A percentile compares a stretch with the other conserved stretches of the same genome.
Evolutionary conservation across 176 grass and related monocot genomes (phyloP).

Genomic region (Urochloa ruziziensis): DNA sequence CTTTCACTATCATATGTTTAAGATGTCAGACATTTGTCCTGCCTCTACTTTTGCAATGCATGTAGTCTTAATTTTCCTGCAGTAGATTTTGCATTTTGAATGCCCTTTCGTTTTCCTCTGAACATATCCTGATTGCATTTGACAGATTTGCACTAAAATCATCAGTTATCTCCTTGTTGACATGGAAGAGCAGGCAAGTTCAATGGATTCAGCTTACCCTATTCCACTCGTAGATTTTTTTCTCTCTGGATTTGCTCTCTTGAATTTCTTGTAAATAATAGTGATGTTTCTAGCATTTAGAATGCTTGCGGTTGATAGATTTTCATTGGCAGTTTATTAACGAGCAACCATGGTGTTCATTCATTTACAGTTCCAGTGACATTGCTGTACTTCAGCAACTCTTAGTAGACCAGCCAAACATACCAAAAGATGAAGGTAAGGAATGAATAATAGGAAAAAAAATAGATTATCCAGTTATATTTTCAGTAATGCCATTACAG

Average conservation of each 20-base stretch:
- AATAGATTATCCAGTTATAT: not conserved
- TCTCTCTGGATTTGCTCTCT: not conserved
- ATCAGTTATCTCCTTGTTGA: conserved; percentile 52
- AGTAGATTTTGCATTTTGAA: not conserved
- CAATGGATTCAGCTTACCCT: not conserved
- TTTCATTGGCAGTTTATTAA: not conserved
- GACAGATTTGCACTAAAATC: conserved; percentile 64
- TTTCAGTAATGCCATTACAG: not conserved
- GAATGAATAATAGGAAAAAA: not conserved
- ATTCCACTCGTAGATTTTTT: not conserved
- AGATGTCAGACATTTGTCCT: not conserved
- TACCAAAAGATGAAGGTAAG: conserved; percentile 80
- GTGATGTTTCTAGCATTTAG: not conserved
- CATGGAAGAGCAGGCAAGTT: conserved; percentile 64
- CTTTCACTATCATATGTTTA: not conserved
- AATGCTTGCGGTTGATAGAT: not conserved
- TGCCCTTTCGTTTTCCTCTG: not conserved
- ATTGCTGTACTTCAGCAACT: conserved; percentile 60
- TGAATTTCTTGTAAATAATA: not conserved
- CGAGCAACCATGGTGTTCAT: not conserved
- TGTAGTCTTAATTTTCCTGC: not conserved
- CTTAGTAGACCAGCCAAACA: conserved; percentile 82
- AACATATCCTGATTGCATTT: conserved; percentile 22
- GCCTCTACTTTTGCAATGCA: not conserved
- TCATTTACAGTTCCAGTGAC: conserved; percentile 58